Conservation (phyloP, 768 basidiomycete species). For the Lactifluus hygrophoroides region DNA sequence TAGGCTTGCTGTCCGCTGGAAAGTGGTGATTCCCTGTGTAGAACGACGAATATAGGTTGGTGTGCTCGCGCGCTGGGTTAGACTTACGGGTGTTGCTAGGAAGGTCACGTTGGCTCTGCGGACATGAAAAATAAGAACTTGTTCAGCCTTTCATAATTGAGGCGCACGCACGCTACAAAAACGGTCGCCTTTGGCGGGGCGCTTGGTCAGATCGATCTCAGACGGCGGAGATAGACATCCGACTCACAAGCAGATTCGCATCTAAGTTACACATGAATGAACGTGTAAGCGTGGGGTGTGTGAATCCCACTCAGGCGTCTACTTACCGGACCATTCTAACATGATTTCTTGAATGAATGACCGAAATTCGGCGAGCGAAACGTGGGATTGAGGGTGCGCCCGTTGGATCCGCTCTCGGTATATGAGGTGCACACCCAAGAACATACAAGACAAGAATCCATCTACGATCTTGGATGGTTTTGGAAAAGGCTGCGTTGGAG, state of each 20-base stretch:
- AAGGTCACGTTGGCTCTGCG: constrained; percentile 5
- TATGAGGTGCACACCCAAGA: not conserved
- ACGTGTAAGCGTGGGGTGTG: not conserved
- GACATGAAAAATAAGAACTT: not conserved
- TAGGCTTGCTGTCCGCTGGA: constrained; percentile 4
- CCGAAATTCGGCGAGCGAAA: not conserved
- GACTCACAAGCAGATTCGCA: constrained; percentile 6
- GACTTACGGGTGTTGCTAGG: not conserved
- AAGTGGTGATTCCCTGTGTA: not conserved
- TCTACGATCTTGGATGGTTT: not conserved
- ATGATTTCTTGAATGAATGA: not conserved
- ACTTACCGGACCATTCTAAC: constrained; percentile 5
- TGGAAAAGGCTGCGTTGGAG: not conserved
- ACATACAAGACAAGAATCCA: constrained; percentile 2
- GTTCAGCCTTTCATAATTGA: not conserved
- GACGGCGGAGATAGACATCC: not conserved
- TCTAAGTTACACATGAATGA: not conserved
- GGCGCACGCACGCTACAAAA: constrained; percentile 3
- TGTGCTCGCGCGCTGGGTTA: not conserved
- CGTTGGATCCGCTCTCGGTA: constrained; percentile 7
- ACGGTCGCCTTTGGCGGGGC: constrained; percentile 2
- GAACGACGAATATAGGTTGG: not conserved
- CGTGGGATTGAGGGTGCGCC: not conserved
- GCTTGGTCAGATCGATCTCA: not conserved
- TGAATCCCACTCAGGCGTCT: not conserved